A percentile compares a stretch with the other conserved stretches of the same genome.
phyloP scores from a whole-genome alignment of 2,329 filamentous ascomycete species.

The Apiospora saccharicola region DNA sequence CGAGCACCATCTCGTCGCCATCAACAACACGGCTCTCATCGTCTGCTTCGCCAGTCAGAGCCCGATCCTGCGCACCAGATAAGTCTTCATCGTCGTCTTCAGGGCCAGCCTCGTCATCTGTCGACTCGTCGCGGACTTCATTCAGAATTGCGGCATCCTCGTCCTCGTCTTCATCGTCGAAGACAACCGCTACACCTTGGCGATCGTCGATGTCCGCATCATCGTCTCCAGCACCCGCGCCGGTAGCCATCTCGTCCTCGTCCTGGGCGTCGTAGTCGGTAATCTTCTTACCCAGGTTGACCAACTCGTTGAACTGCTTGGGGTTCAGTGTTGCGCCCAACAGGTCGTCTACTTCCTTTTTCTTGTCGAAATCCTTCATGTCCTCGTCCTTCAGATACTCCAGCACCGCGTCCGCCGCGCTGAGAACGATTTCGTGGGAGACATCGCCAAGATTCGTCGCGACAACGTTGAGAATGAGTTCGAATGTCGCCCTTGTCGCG shows the following conservation, averaged over 20 bases:
- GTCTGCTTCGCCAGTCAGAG: slow-evolving; percentile 56
- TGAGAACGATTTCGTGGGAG: slow-evolving; percentile 87
- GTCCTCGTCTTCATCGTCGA: slow-evolving; percentile 90
- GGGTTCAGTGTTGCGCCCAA: slow-evolving; percentile 81
- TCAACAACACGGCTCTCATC: slow-evolving; percentile 56
- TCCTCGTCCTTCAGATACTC: slow-evolving; percentile 95
- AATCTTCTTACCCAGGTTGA: slow-evolving; percentile 98
- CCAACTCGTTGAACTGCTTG: slow-evolving; percentile 95
- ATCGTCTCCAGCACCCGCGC: slow-evolving; percentile 67
- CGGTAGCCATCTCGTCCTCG: slow-evolving; percentile 84
- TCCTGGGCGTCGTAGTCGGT: slow-evolving; percentile 98
- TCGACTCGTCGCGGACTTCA: slow-evolving; percentile 88
- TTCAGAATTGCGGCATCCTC: slow-evolving; percentile 79
- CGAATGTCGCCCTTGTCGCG: slow-evolving; percentile 90
- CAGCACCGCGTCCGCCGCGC: slow-evolving; percentile 89
- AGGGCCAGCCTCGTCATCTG: slow-evolving; percentile 77
- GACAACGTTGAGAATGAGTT: slow-evolving; percentile 91
- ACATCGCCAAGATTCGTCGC: slow-evolving; percentile 91
- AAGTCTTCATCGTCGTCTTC: slow-evolving; percentile 66
- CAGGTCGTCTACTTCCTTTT: slow-evolving; percentile 95
- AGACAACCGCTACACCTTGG: slow-evolving; percentile 96
- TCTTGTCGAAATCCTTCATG: slow-evolving; percentile 97
- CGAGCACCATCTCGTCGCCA: slow-evolving; percentile 83
- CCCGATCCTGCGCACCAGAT: slow-evolving; percentile 59
- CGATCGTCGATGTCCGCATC: slow-evolving; percentile 88